A percentile compares a stretch with the other conserved stretches of the same genome.
Conservation (phyloP, 441 rosid genomes). For the Rhodomyrtus psidioides region DNA sequence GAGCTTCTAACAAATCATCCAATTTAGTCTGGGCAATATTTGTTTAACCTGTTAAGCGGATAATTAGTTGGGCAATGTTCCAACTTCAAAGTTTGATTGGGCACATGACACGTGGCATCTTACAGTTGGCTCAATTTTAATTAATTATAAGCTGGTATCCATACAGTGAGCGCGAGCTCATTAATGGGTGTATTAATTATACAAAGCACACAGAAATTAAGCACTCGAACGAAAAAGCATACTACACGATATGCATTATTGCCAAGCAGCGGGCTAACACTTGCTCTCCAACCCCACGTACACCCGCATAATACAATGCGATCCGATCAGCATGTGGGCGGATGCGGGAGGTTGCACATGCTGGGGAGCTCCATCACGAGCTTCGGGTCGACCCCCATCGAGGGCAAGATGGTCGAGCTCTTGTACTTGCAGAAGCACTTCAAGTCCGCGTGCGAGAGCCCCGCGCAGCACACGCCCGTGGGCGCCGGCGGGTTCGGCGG, state of each 20-base stretch:
- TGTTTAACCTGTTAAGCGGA: neutral
- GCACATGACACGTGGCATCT: neutral
- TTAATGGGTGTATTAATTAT: neutral
- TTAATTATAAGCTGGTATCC: neutral
- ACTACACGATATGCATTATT: neutral
- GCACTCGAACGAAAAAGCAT: neutral
- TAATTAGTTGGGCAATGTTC: neutral
- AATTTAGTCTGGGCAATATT: neutral
- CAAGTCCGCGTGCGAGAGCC: neutral
- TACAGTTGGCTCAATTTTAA: neutral
- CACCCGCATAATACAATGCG: neutral
- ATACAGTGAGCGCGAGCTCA: neutral
- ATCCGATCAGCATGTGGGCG: neutral
- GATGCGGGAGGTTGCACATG: neutral
- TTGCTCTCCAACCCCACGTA: neutral
- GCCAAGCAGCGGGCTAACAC: neutral
- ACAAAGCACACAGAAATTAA: neutral
- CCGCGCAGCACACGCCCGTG: neutral
- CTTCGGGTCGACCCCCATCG: constrained; percentile 1
- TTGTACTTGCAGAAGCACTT: constrained; percentile 2
- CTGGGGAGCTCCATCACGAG: constrained; percentile 3
- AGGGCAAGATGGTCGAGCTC: neutral
- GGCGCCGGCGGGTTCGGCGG: neutral
- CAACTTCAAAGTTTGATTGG: neutral
- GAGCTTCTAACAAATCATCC: neutral